phyloP scores from a whole-genome alignment of 140 eudicot genomes.

The Flaveria floridana region DNA sequence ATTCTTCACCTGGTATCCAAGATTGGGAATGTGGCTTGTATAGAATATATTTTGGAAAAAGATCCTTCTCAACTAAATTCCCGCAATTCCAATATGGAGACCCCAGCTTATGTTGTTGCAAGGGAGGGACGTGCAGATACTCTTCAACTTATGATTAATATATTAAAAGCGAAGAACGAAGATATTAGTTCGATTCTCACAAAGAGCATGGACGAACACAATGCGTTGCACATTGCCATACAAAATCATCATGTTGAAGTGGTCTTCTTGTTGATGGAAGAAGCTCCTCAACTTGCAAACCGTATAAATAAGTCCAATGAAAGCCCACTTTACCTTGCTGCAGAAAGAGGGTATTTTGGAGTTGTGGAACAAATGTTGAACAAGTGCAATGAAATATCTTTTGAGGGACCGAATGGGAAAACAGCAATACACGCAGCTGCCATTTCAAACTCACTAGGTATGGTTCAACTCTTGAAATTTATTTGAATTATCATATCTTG shows the following conservation, averaged over 20 bases:
- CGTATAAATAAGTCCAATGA: background rate
- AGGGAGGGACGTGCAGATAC: background rate
- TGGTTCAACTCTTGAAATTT: background rate
- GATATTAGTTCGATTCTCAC: background rate
- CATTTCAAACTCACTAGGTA: background rate
- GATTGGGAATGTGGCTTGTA: background rate
- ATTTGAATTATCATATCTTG: too few species aligned
- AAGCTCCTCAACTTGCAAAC: slow-evolving; percentile 15
- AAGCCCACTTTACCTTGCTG: slow-evolving; percentile 24
- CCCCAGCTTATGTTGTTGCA: slow-evolving; percentile 14
- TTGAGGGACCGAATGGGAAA: background rate
- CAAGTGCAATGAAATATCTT: background rate
- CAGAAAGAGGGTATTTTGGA: background rate
- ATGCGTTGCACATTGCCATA: slow-evolving; percentile 22
- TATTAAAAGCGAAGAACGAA: background rate
- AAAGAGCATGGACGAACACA: background rate
- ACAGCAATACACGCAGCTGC: slow-evolving; percentile 11
- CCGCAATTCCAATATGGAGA: slow-evolving; percentile 2
- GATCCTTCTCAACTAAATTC: background rate
- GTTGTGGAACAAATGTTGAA: background rate
- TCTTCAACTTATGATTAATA: background rate
- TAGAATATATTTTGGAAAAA: background rate
- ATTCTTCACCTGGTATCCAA: slow-evolving; percentile 20
- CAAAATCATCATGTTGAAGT: slow-evolving; percentile 17
- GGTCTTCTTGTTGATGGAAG: slow-evolving; percentile 1